phyloP scores from a whole-genome alignment of 1,284 basidiomycete species.

The Coniophora puteana region DNA sequence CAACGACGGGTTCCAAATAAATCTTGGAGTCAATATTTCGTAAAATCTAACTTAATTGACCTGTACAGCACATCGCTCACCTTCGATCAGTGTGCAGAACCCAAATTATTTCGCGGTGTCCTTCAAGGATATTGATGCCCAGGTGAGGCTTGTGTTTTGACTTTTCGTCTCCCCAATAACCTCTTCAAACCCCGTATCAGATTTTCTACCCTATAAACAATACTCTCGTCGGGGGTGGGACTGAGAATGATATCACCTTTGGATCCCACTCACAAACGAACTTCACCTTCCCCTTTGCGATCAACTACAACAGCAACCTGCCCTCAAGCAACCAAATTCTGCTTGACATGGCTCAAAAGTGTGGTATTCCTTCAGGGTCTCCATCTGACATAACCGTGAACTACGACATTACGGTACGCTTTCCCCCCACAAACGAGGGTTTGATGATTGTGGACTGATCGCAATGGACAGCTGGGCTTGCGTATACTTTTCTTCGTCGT shows the following conservation, averaged over 20 bases:
- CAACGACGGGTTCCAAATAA: conserved; percentile 51
- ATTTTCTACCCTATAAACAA: conserved; percentile 74
- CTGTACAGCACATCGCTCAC: conserved; percentile 7
- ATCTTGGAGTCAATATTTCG: conserved; percentile 68
- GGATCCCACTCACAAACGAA: conserved; percentile 62
- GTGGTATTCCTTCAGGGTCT: conserved; percentile 51
- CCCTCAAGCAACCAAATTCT: conserved; percentile 65
- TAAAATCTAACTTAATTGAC: conserved; percentile 24
- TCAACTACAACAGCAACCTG: conserved; percentile 62
- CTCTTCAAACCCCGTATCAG: conserved; percentile 28
- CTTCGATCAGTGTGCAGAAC: conserved; percentile 62
- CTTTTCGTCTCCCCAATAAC: conserved; percentile 8
- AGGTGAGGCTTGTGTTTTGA: conserved; percentile 33
- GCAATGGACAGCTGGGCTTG: conserved; percentile 47
- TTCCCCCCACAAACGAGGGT: background rate
- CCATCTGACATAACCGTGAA: conserved; percentile 57
- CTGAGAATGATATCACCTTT: conserved; percentile 60
- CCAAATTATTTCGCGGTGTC: conserved; percentile 83
- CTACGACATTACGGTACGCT: conserved; percentile 63
- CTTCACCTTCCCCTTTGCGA: conserved; percentile 78
- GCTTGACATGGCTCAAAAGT: conserved; percentile 62
- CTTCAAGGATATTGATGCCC: conserved; percentile 66
- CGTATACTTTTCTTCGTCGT: conserved; percentile 66
- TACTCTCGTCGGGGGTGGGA: conserved; percentile 62
- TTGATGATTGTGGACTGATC: conserved; percentile 9